Evolutionary conservation across 2,329 filamentous ascomycete species (phyloP).

Genomic region (Aspergillus novofumigatus): DNA sequence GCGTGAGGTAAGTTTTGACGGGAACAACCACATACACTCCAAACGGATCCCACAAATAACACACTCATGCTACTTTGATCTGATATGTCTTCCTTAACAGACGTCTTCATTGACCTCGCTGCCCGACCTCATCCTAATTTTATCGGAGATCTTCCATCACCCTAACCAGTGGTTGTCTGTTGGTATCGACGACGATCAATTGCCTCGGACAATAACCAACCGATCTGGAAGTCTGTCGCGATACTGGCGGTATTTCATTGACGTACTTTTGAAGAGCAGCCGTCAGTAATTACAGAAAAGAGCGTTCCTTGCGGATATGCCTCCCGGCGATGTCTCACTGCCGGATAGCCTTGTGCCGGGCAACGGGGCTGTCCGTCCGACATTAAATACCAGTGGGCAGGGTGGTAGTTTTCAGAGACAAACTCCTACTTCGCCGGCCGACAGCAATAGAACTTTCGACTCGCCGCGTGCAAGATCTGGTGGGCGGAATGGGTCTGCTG

Average conservation of each 20-base stretch:
- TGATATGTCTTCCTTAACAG: background rate
- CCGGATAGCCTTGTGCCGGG: constrained; percentile 42
- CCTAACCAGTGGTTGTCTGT: background rate
- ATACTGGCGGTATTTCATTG: too few relatives aligned
- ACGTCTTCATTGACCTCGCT: background rate
- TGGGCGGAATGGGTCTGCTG: constrained; percentile 18
- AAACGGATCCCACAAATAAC: constrained; percentile 14
- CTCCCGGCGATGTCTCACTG: constrained; percentile 38
- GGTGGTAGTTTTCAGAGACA: constrained; percentile 33
- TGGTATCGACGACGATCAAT: background rate
- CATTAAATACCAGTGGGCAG: constrained; percentile 34
- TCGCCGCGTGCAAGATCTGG: constrained; percentile 31
- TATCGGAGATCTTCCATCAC: background rate
- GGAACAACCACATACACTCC: constrained; percentile 11
- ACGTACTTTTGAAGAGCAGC: background rate
- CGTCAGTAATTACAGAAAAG: constrained; percentile 8
- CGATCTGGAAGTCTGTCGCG: background rate
- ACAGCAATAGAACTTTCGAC: constrained; percentile 32
- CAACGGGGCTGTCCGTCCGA: constrained; percentile 36
- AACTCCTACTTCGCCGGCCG: constrained; percentile 39
- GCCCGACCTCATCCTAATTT: background rate
- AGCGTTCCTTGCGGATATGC: constrained; percentile 31
- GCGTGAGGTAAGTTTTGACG: constrained; percentile 21
- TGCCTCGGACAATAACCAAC: background rate
- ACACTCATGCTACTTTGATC: background rate